Percentiles rank a stretch among this genome's conserved stretches.
Evolutionary conservation across 192 early-diverging fungal genomes (phyloP).

Genomic region (Gaertneriomyces semiglobifer): DNA sequence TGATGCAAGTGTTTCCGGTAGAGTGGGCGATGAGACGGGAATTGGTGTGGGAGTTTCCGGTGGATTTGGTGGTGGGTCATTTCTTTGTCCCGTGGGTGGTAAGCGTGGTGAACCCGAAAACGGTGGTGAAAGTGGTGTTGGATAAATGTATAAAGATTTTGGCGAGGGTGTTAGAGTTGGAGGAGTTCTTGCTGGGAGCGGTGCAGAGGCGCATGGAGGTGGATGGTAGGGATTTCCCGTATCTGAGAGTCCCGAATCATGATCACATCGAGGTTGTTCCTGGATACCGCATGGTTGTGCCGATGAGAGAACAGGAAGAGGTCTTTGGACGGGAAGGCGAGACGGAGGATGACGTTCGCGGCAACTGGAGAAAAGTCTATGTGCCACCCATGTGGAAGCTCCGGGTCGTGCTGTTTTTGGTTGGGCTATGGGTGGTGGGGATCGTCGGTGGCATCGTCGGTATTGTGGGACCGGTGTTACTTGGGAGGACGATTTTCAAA

Average conservation of each 20-base stretch:
- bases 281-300: constrained; percentile 76
- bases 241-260: constrained; percentile 77
- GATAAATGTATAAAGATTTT: constrained; percentile 71
- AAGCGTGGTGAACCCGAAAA: constrained; percentile 56
- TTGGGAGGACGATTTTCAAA: constrained; percentile 23
- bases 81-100: constrained; percentile 69
- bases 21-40: constrained; percentile 49
- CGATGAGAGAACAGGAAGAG: constrained; percentile 43
- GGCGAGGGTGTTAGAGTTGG: constrained; percentile 64
- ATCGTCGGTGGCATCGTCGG: constrained; percentile 11
- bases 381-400: constrained; percentile 67
- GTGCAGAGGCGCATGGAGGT: constrained; percentile 68
- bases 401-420: constrained; percentile 39
- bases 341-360: constrained; percentile 45
- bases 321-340: constrained; percentile 46
- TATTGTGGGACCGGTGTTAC: constrained; percentile 1
- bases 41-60: constrained; percentile 68
- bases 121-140: constrained; percentile 53
- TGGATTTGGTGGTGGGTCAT: constrained; percentile 71
- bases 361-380: constrained; percentile 77
- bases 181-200: constrained; percentile 79
- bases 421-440: not conserved
- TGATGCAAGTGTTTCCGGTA: constrained; percentile 53
- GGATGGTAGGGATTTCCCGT: constrained; percentile 44
- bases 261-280: constrained; percentile 82